phyloP scores from a whole-genome alignment of 805 yeast genomes.

The Huiozyma sinensis region DNA sequence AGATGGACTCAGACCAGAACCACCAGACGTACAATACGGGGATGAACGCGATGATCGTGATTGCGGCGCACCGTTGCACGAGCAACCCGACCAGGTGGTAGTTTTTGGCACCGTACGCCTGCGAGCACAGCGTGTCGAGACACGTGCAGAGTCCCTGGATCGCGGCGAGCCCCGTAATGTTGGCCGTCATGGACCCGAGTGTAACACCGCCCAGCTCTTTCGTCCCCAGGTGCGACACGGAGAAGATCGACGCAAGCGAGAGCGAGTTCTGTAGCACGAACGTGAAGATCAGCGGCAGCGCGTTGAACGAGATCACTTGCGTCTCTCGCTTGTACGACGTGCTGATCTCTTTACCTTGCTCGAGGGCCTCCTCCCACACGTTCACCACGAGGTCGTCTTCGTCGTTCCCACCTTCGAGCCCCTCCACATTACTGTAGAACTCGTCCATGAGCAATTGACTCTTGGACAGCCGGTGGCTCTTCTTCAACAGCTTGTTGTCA shows the following conservation, averaged over 20 bases:
- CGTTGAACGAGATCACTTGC: slow-evolving; percentile 32
- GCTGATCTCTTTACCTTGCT: slow-evolving; percentile 20
- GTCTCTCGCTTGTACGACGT: slow-evolving; percentile 34
- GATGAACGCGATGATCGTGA: slow-evolving; percentile 42
- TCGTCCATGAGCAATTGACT: slow-evolving; percentile 4
- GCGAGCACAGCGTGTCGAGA: slow-evolving; percentile 68
- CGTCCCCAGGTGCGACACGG: slow-evolving; percentile 65
- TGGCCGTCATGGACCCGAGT: slow-evolving; percentile 67
- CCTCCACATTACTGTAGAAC: slow-evolving; percentile 8
- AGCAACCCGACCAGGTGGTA: slow-evolving; percentile 56
- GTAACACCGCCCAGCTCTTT: slow-evolving; percentile 68
- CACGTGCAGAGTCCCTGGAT: slow-evolving; percentile 74
- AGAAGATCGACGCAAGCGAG: slow-evolving; percentile 66
- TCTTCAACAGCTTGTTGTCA: slow-evolving; percentile 21
- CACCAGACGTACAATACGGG: slow-evolving; percentile 57
- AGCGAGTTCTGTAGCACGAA: slow-evolving; percentile 62
- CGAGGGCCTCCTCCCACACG: slow-evolving; percentile 25
- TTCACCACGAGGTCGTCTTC: slow-evolving; percentile 14
- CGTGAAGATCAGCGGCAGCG: slow-evolving; percentile 56
- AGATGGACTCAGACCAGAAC: slow-evolving; percentile 40
- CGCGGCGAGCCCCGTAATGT: slow-evolving; percentile 62
- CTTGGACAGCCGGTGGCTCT: slow-evolving; percentile 2
- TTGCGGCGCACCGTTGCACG: slow-evolving; percentile 54
- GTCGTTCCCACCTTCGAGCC: slow-evolving; percentile 1
- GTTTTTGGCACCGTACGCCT: slow-evolving; percentile 63